Evolutionary conservation across 805 yeast species (phyloP), one percentile per base, ranked within the genome.

Genomic region (Sugiyamaella marilandica): DNA sequence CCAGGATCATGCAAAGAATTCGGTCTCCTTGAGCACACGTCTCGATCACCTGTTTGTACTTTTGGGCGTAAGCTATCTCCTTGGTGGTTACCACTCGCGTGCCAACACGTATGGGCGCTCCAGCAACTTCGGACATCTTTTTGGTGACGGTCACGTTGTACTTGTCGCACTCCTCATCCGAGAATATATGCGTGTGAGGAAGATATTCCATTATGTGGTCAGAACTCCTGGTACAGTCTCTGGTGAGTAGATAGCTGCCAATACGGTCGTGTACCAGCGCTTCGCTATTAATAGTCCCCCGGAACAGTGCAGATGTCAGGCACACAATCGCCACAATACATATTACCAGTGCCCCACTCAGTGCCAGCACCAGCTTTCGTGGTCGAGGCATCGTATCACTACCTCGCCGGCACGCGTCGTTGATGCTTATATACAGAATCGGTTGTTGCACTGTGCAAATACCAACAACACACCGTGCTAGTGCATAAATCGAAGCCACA

Each of bases 1-100:
- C 60, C 41, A 57, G 49, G n/a, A 57, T 45, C 36, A 57, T 32
- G 26, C 60, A 57, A 31, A 57, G 55, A 33, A 52, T 41, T 45
- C 51, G 51, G 31, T 44, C 51, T 7, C 61, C 51, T n/a, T 16
- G 16, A 2, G 48, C 50, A n/a, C 60, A 57, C 35, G 35, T 36
- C 14, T 33, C 36, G 19, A 54, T 16, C 19, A 16, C 43, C 24
- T 39, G 24, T 13, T 39, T 39, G 24, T 39, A 39, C 21, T 39
- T 39, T 16, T 39, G 43, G 19, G 43, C 43, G 43, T 39, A 39
- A 5, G 43, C 43, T n/a, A 39, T 39, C 9, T 39, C 43, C 19
- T 39, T 39, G 43, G 43, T 4, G 5, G 43, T 39, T 24, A 39
- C 43, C 2, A 39, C 43, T 19, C 43, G 16, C 13, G 16, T 39